These are phyloP conservation scores for Mycena sp. DNA, from an alignment of 1,284 basidiomycete genomes.

Conservation along the genomic window DNA sequence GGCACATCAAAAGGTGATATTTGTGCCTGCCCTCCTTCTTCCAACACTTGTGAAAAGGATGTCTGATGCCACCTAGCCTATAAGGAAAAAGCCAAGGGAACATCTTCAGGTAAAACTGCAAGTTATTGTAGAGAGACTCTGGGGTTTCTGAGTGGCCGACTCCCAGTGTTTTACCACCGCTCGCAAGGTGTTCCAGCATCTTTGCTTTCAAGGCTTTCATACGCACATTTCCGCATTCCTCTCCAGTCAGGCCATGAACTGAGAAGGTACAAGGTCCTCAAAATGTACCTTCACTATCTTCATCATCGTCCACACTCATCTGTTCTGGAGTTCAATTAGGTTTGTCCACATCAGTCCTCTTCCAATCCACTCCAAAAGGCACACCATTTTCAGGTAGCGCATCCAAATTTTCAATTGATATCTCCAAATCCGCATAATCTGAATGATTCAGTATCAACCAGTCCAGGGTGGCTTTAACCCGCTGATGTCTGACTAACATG, in stretches of 20 bases:
- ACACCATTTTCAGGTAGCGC: constrained; percentile 44
- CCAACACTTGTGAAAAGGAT: constrained; percentile 30
- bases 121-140: constrained; percentile 37
- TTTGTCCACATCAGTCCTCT: constrained; percentile 22
- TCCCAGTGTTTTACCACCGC: constrained; percentile 29
- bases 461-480: constrained; percentile 42
- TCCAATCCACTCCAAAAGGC: constrained; percentile 40
- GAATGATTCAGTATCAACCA: constrained; percentile 50
- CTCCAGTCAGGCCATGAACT: constrained; percentile 46
- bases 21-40: constrained; percentile 37
- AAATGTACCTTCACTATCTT: constrained; percentile 41
- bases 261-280: constrained; percentile 48
- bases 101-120: constrained; percentile 38
- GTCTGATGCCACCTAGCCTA: constrained; percentile 44
- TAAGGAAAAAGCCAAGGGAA: constrained; percentile 48
- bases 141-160: constrained; percentile 28
- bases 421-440: constrained; percentile 23
- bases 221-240: constrained; percentile 31
- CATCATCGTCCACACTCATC: constrained; percentile 35
- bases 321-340: constrained; percentile 19
- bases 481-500: constrained; percentile 41
- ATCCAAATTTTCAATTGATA: constrained; percentile 44
- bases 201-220: constrained; percentile 31
- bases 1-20: constrained; percentile 37
- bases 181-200: constrained; percentile 32